phyloP scores from a whole-genome alignment of 2,329 filamentous ascomycete genomes.

The Westerdykella sp. region DNA sequence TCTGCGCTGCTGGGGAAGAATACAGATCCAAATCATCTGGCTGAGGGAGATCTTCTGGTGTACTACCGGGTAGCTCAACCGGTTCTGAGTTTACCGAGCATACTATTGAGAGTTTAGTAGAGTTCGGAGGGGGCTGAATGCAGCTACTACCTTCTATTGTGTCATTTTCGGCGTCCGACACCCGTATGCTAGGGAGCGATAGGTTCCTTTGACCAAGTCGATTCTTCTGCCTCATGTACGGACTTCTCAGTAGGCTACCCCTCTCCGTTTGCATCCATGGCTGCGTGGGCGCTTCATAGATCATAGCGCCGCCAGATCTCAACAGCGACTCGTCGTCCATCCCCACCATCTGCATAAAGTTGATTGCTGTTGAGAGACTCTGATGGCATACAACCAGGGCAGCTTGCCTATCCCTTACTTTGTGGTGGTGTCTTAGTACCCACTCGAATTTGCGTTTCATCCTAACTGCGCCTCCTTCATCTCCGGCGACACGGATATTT shows the following conservation, averaged over 20 bases:
- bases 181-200: slow-evolving; percentile 16
- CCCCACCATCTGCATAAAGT: slow-evolving; percentile 24
- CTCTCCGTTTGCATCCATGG: slow-evolving; percentile 15
- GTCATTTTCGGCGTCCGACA: slow-evolving; percentile 12
- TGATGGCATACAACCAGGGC: slow-evolving; percentile 21
- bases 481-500: slow-evolving; percentile 14
- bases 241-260: slow-evolving; percentile 13
- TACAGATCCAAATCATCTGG: slow-evolving; percentile 10
- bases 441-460: slow-evolving; percentile 27
- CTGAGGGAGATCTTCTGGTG: slow-evolving; percentile 15
- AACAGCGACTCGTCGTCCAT: slow-evolving; percentile 9
- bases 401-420: slow-evolving; percentile 15
- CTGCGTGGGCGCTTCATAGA: slow-evolving; percentile 16
- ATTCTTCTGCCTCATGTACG: slow-evolving; percentile 19
- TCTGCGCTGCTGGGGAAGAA: not conserved
- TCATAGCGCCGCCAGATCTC: slow-evolving; percentile 2
- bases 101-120: not conserved
- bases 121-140: not conserved
- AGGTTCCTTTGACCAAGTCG: slow-evolving; percentile 16
- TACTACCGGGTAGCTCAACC: slow-evolving; percentile 25
- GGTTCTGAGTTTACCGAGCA: slow-evolving; percentile 12
- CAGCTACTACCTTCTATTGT: slow-evolving; percentile 11
- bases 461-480: slow-evolving; percentile 15
- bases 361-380: slow-evolving; percentile 21
- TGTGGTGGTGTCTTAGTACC: slow-evolving; percentile 24